Conservation (phyloP, 2,329 filamentous ascomycete species). For the Talaromyces funiculosus region DNA sequence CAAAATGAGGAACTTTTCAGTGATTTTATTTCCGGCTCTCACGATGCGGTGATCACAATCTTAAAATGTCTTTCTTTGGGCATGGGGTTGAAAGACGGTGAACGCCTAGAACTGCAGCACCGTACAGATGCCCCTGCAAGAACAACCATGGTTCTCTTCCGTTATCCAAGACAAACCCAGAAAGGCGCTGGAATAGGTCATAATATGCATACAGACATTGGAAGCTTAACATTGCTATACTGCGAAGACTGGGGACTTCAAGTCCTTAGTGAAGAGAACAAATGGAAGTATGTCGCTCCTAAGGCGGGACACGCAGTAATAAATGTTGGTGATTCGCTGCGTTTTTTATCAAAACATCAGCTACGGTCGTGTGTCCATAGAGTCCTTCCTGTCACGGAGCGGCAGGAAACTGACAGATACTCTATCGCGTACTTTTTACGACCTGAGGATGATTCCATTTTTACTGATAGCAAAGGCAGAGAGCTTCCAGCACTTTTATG, state of each 20-base stretch:
- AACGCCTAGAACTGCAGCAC: background rate
- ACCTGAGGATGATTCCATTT: conserved; percentile 17
- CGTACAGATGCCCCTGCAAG: background rate
- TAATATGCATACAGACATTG: conserved; percentile 11
- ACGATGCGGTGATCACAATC: background rate
- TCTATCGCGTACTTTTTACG: conserved; percentile 22
- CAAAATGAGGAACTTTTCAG: no score
- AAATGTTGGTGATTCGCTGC: conserved; percentile 31
- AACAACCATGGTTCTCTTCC: background rate
- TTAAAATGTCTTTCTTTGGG: background rate
- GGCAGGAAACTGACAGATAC: conserved; percentile 17
- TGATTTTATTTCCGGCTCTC: no score
- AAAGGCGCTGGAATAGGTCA: background rate
- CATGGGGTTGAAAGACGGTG: background rate
- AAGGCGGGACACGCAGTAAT: conserved; percentile 26
- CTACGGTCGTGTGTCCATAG: conserved; percentile 21
- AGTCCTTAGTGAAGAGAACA: conserved; percentile 1
- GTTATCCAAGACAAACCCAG: background rate
- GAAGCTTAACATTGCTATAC: conserved; percentile 4
- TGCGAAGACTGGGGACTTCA: conserved; percentile 2
- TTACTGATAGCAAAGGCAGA: conserved; percentile 12
- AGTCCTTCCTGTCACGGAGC: conserved; percentile 18
- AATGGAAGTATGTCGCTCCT: conserved; percentile 25
- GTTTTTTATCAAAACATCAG: conserved; percentile 18
- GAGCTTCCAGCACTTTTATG: background rate